phyloP scores from a whole-genome alignment of 331 rosid species.

The Quercus lobata region DNA sequence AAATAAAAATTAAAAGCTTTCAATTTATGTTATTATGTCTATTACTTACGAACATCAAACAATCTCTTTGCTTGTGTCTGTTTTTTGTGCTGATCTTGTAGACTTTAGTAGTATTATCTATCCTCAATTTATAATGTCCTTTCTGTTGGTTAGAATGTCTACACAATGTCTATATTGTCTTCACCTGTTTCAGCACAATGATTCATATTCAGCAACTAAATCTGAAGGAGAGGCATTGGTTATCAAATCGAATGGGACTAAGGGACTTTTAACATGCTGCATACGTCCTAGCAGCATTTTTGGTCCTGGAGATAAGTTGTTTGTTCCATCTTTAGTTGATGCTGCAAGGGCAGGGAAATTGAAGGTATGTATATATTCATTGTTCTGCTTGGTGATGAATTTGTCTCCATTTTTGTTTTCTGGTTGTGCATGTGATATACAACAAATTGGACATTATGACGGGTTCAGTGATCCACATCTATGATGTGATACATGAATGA shows the following conservation, averaged over 20 bases:
- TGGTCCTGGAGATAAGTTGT: constrained; percentile 88
- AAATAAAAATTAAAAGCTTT: no score
- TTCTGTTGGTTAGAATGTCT: background rate
- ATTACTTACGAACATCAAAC: no score
- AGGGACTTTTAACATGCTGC: no score
- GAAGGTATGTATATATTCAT: constrained; percentile 45
- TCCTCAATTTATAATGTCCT: background rate
- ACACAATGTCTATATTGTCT: background rate
- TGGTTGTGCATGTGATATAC: background rate
- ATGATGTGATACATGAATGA: background rate
- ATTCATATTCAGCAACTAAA: constrained; percentile 90
- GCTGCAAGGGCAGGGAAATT: constrained; percentile 89
- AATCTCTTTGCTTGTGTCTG: background rate
- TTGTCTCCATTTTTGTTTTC: background rate
- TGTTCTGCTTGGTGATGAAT: background rate
- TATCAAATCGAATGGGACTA: constrained; percentile 23
- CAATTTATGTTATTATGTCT: background rate
- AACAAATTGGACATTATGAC: background rate
- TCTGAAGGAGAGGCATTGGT: constrained; percentile 80
- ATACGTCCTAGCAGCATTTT: constrained; percentile 14
- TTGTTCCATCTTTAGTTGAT: constrained; percentile 57
- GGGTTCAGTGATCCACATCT: background rate
- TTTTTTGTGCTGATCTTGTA: background rate
- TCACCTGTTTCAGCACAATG: constrained; percentile 70
- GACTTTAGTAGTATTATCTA: background rate